These are phyloP conservation scores for Globisporangium splendens DNA, from an alignment of 352 stramenopile species.

Conservation along the genomic window DNA sequence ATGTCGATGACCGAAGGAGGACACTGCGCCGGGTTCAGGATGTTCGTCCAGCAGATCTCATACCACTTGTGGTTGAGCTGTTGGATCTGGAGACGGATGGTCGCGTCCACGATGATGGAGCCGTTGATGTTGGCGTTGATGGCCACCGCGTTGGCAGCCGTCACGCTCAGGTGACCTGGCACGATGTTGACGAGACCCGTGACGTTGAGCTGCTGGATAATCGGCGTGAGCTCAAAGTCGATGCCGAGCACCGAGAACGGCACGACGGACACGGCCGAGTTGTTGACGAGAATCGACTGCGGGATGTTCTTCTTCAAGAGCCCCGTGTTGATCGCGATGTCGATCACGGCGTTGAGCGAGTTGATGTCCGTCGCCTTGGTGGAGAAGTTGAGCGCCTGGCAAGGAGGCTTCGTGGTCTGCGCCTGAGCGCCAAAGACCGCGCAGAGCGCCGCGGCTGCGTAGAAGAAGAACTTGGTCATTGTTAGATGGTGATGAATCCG, in stretches of 20 bases:
- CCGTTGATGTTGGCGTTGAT: conserved; percentile 7
- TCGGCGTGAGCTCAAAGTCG: conserved; percentile 23
- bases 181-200: conserved; percentile 25
- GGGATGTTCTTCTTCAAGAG: conserved; percentile 25
- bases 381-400: conserved; percentile 22
- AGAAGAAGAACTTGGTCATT: conserved; percentile 8
- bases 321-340: conserved; percentile 23
- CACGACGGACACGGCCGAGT: conserved; percentile 21
- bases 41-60: conserved; percentile 11
- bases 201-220: conserved; percentile 26
- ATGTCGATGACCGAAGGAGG: conserved; percentile 3
- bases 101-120: conserved; percentile 4
- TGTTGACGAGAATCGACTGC: conserved; percentile 25
- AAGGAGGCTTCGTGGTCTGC: not conserved
- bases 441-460: conserved; percentile 2
- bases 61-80: conserved; percentile 14
- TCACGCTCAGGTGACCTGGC: conserved; percentile 22
- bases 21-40: conserved; percentile 3
- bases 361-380: conserved; percentile 20
- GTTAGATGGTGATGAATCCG: too few species aligned
- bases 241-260: conserved; percentile 25
- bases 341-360: conserved; percentile 27
- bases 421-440: conserved; percentile 1
- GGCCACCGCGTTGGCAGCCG: not conserved
- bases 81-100: conserved; percentile 5